A percentile compares a stretch with the other conserved stretches of the same genome.
phyloP scores from a whole-genome alignment of 2,329 filamentous ascomycete species.

The Atkinsonella texensis region DNA sequence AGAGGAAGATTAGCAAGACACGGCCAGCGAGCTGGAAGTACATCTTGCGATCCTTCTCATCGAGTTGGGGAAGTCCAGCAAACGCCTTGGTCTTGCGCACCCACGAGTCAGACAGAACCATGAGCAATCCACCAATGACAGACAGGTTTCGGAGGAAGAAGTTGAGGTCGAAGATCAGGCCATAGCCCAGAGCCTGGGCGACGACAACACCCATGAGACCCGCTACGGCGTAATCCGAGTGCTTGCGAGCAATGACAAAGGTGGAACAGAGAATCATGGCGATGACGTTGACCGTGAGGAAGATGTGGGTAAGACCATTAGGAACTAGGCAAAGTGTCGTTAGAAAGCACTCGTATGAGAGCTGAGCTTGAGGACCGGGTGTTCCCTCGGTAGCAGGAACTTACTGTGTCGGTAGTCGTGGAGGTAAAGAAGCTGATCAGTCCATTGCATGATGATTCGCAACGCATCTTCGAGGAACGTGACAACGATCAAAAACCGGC shows the following conservation, averaged over 20 bases:
- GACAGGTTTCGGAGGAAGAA: slow-evolving; percentile 99
- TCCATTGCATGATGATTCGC: slow-evolving; percentile 95
- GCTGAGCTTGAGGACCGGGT: not conserved
- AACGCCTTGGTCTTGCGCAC: slow-evolving; percentile 96
- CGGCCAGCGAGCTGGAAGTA: slow-evolving; percentile 98
- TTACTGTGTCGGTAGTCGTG: slow-evolving; percentile 88
- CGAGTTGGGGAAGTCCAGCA: slow-evolving; percentile 81
- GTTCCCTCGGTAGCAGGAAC: slow-evolving; percentile 17
- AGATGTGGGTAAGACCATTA: slow-evolving; percentile 76
- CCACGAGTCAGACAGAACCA: slow-evolving; percentile 98
- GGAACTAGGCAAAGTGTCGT: slow-evolving; percentile 49
- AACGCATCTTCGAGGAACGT: slow-evolving; percentile 96
- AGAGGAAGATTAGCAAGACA: slow-evolving; percentile 93
- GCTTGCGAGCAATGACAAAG: slow-evolving; percentile 82
- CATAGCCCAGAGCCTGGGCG: slow-evolving; percentile 90
- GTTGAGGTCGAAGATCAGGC: slow-evolving; percentile 97
- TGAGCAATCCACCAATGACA: slow-evolving; percentile 90
- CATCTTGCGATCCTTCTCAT: slow-evolving; percentile 99
- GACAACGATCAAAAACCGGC: slow-evolving; percentile 93
- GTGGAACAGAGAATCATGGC: slow-evolving; percentile 74
- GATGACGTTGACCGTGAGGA: slow-evolving; percentile 81
- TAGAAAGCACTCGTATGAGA: not conserved
- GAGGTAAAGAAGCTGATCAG: slow-evolving; percentile 84
- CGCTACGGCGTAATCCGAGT: slow-evolving; percentile 84
- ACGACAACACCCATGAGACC: slow-evolving; percentile 87